phyloP scores from a whole-genome alignment of 768 basidiomycete genomes.

The Phaffia australis region DNA sequence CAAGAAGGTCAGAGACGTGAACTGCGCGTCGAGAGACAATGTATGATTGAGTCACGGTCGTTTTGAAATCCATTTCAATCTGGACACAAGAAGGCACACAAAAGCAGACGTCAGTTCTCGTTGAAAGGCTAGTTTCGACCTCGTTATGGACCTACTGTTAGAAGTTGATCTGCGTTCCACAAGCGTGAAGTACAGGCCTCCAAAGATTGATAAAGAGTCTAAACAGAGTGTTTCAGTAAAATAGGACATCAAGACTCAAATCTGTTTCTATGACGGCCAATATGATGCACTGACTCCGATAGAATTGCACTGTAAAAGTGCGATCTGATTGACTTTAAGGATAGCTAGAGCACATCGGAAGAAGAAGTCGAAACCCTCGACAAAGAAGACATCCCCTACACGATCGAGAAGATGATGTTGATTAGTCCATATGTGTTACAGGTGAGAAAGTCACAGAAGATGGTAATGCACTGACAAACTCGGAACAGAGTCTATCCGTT shows the following conservation, averaged over 20 bases:
- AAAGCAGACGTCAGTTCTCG: not conserved
- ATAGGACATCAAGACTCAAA: not conserved
- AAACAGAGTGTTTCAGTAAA: not conserved
- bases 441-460: not conserved
- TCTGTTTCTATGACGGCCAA: not conserved
- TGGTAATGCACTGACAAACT: slow-evolving; percentile 61
- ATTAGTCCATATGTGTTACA: not conserved
- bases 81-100: not conserved
- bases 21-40: slow-evolving; percentile 13
- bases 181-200: slow-evolving; percentile 81
- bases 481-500: slow-evolving; percentile 68
- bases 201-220: slow-evolving; percentile 69
- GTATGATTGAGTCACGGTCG: slow-evolving; percentile 4
- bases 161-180: slow-evolving; percentile 83
- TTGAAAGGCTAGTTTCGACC: not conserved
- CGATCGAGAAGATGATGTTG: not conserved
- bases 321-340: slow-evolving; percentile 67
- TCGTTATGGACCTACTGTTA: slow-evolving; percentile 53
- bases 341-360: slow-evolving; percentile 85
- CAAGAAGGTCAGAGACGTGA: slow-evolving; percentile 14
- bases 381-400: slow-evolving; percentile 53
- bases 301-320: slow-evolving; percentile 71
- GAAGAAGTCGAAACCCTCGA: slow-evolving; percentile 81
- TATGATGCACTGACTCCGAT: slow-evolving; percentile 46
- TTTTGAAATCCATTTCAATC: slow-evolving; percentile 21